Percentiles rank a stretch among this genome's conserved stretches.
Evolutionary conservation across 2,329 filamentous ascomycete species (phyloP).

Genomic region (Raffaelea arxii): DNA sequence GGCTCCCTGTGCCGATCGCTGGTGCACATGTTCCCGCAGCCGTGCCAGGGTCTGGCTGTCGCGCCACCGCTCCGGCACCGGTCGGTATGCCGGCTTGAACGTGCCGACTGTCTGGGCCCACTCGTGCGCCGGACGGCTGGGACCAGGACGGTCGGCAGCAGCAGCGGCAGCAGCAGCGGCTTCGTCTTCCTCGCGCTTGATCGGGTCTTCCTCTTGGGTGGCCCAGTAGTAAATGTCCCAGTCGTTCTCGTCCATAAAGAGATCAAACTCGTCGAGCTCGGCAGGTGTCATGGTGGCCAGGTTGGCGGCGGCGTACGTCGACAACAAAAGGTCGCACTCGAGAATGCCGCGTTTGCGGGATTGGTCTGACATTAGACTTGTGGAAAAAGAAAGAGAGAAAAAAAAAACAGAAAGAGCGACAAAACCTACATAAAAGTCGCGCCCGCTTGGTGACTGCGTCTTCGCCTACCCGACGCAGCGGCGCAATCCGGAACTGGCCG

Average conservation of each 20-base stretch:
- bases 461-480: slow-evolving; percentile 76
- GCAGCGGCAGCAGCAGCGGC: slow-evolving; percentile 19
- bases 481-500: slow-evolving; percentile 78
- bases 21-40: slow-evolving; percentile 71
- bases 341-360: slow-evolving; percentile 92
- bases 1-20: slow-evolving; percentile 51
- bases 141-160: slow-evolving; percentile 9
- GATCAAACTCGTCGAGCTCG: slow-evolving; percentile 78
- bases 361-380: slow-evolving; percentile 56
- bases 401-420: slow-evolving; percentile 10
- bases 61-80: slow-evolving; percentile 78
- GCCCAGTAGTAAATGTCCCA: slow-evolving; percentile 99
- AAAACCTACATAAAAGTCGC: slow-evolving; percentile 56
- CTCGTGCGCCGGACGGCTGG: slow-evolving; percentile 52
- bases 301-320: slow-evolving; percentile 80
- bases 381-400: not conserved
- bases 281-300: slow-evolving; percentile 61
- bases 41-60: slow-evolving; percentile 69
- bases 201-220: slow-evolving; percentile 56
- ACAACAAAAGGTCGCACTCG: slow-evolving; percentile 90
- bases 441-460: slow-evolving; percentile 79
- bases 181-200: not conserved
- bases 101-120: slow-evolving; percentile 96
- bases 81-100: slow-evolving; percentile 87
- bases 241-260: slow-evolving; percentile 96